Conservation (phyloP, 768 basidiomycete genomes). For the Podaxis carcinomalis region DNA sequence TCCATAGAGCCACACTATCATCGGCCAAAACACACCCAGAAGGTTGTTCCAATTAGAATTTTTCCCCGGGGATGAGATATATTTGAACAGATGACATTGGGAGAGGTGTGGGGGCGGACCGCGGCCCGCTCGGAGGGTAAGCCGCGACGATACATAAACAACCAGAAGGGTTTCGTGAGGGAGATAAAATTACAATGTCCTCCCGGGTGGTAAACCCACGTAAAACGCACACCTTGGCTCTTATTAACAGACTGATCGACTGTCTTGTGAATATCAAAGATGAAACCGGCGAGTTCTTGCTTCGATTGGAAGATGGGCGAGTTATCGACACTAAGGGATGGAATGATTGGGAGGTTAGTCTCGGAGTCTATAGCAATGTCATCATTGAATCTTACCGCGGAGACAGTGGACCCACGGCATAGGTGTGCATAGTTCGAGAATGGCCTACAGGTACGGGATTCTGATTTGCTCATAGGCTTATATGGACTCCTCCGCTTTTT, state of each 20-base stretch:
- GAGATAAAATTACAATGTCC: conserved; percentile 22
- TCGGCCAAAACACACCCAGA: neutral
- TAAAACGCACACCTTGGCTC: conserved; percentile 22
- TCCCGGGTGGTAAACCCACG: conserved; percentile 26
- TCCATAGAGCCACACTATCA: neutral
- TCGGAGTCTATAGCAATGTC: neutral
- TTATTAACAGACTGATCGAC: conserved; percentile 33
- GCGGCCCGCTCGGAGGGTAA: conserved; percentile 11
- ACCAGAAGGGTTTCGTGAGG: neutral
- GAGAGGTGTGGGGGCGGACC: conserved; percentile 11
- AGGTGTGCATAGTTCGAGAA: conserved; percentile 18
- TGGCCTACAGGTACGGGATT: neutral
- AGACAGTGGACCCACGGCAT: conserved; percentile 41
- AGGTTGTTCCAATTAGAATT: neutral
- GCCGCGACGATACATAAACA: neutral
- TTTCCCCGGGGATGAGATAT: neutral
- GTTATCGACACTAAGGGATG: conserved; percentile 56
- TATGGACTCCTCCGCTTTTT: conserved; percentile 38
- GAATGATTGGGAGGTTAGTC: conserved; percentile 49
- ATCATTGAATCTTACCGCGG: neutral
- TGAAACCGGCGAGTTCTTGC: conserved; percentile 45
- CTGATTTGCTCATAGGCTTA: conserved; percentile 23
- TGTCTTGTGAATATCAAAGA: conserved; percentile 51
- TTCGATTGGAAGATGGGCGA: conserved; percentile 44
- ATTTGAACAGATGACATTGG: conserved; percentile 3